phyloP scores from a whole-genome alignment of 2,329 filamentous ascomycete species.

The Alternaria postmessia region DNA sequence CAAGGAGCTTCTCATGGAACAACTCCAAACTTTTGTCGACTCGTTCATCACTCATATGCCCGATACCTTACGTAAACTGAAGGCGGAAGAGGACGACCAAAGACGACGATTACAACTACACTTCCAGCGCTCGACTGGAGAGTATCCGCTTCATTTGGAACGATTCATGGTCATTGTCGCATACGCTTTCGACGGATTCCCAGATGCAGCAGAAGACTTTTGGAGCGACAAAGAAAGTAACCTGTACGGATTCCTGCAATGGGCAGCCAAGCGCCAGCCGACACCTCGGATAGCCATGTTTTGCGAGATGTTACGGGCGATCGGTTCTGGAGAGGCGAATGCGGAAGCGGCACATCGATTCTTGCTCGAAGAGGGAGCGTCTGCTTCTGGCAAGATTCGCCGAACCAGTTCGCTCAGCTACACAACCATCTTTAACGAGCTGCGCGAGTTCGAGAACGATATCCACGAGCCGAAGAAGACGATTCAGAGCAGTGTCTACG shows the following conservation, averaged over 20 bases:
- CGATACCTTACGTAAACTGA: constrained; percentile 84
- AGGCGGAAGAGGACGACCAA: constrained; percentile 89
- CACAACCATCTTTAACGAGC: constrained; percentile 89
- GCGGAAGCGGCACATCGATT: constrained; percentile 89
- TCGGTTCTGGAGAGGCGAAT: constrained; percentile 82
- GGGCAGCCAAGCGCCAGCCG: constrained; percentile 94
- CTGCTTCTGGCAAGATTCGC: constrained; percentile 78
- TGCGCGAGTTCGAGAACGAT: constrained; percentile 82
- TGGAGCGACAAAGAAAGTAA: constrained; percentile 95
- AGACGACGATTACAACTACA: constrained; percentile 60
- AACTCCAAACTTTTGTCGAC: constrained; percentile 87
- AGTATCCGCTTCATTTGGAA: constrained; percentile 71
- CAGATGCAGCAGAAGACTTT: constrained; percentile 85
- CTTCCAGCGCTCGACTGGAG: constrained; percentile 61
- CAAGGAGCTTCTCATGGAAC: constrained; percentile 75
- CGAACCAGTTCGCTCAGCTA: constrained; percentile 88
- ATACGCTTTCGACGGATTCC: constrained; percentile 85
- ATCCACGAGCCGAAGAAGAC: constrained; percentile 74
- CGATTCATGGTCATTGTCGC: constrained; percentile 91
- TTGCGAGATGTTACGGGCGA: constrained; percentile 91
- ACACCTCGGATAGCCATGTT: constrained; percentile 96
- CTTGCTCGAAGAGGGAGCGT: constrained; percentile 78
- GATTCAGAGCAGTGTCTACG: constrained; percentile 66
- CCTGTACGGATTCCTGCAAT: constrained; percentile 91
- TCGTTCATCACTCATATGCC: constrained; percentile 95